Evolutionary conservation across 768 basidiomycete genomes (phyloP), one percentile per base, ranked within the genome.

Genomic region (Suillus spraguei): DNA sequence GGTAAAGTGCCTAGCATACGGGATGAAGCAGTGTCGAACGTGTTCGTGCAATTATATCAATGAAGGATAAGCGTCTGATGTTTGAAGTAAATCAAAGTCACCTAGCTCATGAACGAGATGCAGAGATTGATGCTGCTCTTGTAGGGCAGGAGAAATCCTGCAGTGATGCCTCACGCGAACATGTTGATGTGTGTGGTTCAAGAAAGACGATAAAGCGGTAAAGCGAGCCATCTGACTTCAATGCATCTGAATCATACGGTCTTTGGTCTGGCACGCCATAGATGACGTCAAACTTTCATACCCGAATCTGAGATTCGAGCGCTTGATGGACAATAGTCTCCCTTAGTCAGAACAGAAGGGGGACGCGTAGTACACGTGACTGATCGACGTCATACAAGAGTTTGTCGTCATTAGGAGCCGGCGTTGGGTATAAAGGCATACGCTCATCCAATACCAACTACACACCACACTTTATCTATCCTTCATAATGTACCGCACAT

Each of bases 321-420:
- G 17, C 17, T 20, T 39, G 41, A 41, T n/a, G 42, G 42, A 20
- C 4, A 13, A 22, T 49, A 28, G 47, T 28, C 13, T 24, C 13
- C 47, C 47, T n/a, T 22, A 50, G 7, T 17, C 7, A 28, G 49
- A 24, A 49, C 28, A 32, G 4, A n/a, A n/a, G n/a, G n/a, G n/a
- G n/a, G n/a, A n/a, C 32, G 11, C 24, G 16, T 24, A 32, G 16
- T 24, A 32, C 69, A 63, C 62, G 62, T 63, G 62, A 63, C 59
- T 14, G 1, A 6, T 4, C 60, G 46, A 63, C 62, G 62, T 63
- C 62, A 63, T 63, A 47, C 44, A 16, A 38, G n/a, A n/a, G 14
- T 35, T n/a, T 61, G 61, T 61, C 59, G 62, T 61, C 59, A 63
- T 63, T 61, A 61, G 59, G 61, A 33, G 61, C 56, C 39, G 16